These are phyloP conservation scores for Penicillium longicatenatum DNA, from an alignment of 495 filamentous ascomycete genomes.

Conservation along the genomic window DNA sequence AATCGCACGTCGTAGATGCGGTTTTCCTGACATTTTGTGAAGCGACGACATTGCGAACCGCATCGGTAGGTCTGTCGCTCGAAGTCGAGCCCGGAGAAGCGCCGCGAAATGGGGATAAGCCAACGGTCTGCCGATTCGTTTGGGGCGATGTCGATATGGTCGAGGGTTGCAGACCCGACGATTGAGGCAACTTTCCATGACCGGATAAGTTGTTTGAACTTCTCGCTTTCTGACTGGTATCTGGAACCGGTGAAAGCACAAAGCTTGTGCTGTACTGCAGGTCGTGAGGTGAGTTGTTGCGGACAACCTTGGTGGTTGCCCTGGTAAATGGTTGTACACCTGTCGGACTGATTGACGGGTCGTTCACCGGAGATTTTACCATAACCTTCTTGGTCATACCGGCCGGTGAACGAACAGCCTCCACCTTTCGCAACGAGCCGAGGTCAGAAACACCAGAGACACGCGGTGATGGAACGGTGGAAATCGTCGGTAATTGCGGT, in stretches of 20 bases:
- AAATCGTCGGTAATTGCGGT: constrained; percentile 1
- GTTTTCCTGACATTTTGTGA: not conserved
- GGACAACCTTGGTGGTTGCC: not conserved
- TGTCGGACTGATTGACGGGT: constrained; percentile 8
- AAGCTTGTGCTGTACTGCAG: constrained; percentile 2
- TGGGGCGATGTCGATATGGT: not conserved
- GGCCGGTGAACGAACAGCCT: constrained; percentile 6
- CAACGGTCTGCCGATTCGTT: not conserved
- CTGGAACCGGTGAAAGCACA: constrained; percentile 5
- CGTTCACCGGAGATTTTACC: constrained; percentile 11
- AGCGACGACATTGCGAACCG: not conserved
- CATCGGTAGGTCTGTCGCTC: not conserved
- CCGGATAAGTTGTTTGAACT: constrained; percentile 2
- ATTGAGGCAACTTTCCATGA: not conserved
- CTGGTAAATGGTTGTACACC: constrained; percentile 6
- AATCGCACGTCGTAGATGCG: not conserved
- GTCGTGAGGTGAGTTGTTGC: not conserved
- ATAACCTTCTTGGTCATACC: constrained; percentile 12
- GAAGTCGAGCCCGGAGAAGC: not conserved
- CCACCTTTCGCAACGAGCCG: constrained; percentile 7
- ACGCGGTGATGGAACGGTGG: constrained; percentile 15
- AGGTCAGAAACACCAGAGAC: constrained; percentile 17
- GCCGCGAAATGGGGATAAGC: not conserved
- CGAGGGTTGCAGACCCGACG: not conserved
- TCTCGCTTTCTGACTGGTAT: constrained; percentile 2